These are phyloP conservation scores for Dianthus caryophyllus DNA, from an alignment of 148 eudicot genomes.

Conservation along the genomic window DNA sequence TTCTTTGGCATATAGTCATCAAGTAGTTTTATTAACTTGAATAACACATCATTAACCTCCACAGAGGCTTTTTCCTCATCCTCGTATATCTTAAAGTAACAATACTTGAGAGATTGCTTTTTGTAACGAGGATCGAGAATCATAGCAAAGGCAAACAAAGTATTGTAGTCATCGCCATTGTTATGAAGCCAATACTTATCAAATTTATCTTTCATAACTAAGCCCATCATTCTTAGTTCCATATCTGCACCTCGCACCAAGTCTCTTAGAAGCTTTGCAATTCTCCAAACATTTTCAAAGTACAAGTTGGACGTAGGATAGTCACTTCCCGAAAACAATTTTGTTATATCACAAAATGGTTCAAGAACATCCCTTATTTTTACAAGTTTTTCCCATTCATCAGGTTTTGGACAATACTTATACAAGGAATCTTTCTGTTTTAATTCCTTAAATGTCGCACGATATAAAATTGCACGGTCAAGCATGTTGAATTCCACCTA, in stretches of 20 bases:
- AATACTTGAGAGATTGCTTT: no score
- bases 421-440: background rate
- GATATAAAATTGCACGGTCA: conserved; percentile 14
- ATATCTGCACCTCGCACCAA: background rate
- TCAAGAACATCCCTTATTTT: conserved; percentile 6
- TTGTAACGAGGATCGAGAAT: no score
- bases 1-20: background rate
- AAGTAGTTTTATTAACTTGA: background rate
- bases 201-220: background rate
- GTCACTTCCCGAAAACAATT: no score
- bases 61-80: no score
- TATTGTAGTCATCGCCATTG: background rate
- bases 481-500: conserved; percentile 32
- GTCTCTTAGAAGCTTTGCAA: background rate
- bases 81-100: no score
- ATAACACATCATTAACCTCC: background rate
- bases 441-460: conserved; percentile 3
- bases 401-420: background rate
- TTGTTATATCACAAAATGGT: conserved; percentile 14
- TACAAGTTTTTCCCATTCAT: conserved; percentile 3
- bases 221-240: background rate
- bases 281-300: no score
- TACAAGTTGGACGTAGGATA: no score
- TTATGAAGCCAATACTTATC: conserved; percentile 11
- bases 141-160: background rate